Conservation (phyloP, 345 rosid species). For the Corchorus olitorius region DNA sequence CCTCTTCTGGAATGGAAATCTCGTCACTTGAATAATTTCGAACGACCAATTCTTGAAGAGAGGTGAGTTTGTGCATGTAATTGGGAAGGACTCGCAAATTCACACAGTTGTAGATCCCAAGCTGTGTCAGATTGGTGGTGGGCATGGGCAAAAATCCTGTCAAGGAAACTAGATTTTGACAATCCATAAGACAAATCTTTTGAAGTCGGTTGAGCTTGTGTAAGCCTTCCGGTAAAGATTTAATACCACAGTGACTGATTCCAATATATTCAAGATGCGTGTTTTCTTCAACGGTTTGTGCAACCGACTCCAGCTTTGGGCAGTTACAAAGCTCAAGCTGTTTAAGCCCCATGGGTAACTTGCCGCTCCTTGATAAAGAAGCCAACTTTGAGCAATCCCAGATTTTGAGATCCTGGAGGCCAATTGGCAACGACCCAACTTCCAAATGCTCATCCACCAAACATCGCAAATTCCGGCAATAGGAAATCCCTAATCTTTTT, state of each 20-base stretch:
- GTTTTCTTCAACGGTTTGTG: neutral
- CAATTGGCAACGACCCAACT: neutral
- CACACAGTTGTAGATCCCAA: neutral
- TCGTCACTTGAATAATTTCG: neutral
- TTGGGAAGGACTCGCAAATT: neutral
- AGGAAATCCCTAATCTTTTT: neutral
- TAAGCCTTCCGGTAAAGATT: neutral
- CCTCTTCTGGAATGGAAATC: neutral
- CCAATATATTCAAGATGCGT: neutral
- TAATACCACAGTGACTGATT: neutral
- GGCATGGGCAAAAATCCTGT: neutral
- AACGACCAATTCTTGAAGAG: neutral
- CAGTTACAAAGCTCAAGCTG: neutral
- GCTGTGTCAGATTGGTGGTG: neutral
- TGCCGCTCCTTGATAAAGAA: neutral
- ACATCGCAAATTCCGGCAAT: neutral
- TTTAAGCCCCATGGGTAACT: neutral
- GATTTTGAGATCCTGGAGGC: neutral
- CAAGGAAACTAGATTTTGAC: neutral
- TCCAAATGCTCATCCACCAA: conserved; percentile 5
- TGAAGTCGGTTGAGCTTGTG: neutral
- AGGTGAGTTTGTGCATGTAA: neutral
- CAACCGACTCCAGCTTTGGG: neutral
- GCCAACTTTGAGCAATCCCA: neutral
- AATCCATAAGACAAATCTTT: neutral